Base-by-base conservation (phyloP, 352 stramenopile species). In the Pythium chondricola region DNA sequence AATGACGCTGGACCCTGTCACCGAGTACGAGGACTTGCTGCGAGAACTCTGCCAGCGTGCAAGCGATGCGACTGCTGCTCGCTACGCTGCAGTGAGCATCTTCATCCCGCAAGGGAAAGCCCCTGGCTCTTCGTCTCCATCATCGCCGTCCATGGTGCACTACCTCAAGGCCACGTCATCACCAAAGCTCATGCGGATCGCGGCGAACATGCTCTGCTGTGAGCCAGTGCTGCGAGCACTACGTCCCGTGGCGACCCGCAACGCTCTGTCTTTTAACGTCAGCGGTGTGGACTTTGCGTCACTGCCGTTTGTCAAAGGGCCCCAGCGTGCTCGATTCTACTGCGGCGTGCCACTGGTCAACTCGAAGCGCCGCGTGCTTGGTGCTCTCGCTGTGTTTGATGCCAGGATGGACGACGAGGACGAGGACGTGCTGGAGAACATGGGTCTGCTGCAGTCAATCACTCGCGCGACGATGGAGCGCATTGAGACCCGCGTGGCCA, bases 311-410 rank as follows among this genome's bases (percentile, higher is more conserved):
- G 81, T 92, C 2, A 56, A 74, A 32, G 81, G 78, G 0, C 76
- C 81, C 1, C 81, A 92, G 44, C 69, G 79, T 27, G 72, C 71
- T 11, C 71, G 65, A 17, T 90, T 88, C 52, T 92, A 92, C 52
- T 74, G 72, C 3, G 75, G 78, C 1, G 67, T 88, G 13, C 76
- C 74, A 29, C 62, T 90, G 4, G 49, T 71, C 2, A 68, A 85
- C 61, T 32, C 47, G 35, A 72, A 67, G 25, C 48, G 58, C 3
- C 67, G 68, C 7, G 52, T 71, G 6, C 58, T 89, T 21, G 81
- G 81, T 1, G 78, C 78, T 10, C 36, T 93, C 18, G 73, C 68
- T 5, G 56, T 93, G 18, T 90, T 88, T 51, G 78, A 93, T 31
- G 41, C 69, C 1, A 58, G 57, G 30, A 55, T 75, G 9, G 62